phyloP scores from a whole-genome alignment of 208 protist genomes.

The Acanthamoeba culbertsoni region DNA sequence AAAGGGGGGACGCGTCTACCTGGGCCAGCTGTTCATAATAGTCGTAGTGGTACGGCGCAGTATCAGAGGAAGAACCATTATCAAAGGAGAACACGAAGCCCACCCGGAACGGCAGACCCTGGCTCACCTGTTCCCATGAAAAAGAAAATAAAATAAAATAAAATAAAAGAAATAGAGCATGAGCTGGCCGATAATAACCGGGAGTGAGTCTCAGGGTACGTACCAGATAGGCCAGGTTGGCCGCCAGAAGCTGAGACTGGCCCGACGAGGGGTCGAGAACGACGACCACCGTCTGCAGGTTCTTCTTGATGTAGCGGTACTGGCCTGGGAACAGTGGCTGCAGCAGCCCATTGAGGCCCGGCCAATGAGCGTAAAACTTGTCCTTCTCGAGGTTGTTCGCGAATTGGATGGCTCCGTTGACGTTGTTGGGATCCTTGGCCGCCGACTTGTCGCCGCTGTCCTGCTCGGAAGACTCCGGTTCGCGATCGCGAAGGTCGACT shows the following conservation, averaged over 20 bases:
- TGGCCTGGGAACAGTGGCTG: conserved; percentile 70
- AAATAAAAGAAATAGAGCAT: background rate
- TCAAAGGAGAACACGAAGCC: background rate
- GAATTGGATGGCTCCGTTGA: conserved; percentile 72
- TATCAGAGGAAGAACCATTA: no score
- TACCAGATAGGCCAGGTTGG: background rate
- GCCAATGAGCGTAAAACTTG: conserved; percentile 71
- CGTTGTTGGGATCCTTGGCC: background rate
- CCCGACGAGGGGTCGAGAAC: background rate
- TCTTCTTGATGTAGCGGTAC: conserved; percentile 79
- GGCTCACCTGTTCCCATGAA: background rate
- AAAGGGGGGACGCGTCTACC: background rate
- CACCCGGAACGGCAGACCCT: conserved; percentile 30
- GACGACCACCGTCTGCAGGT: conserved; percentile 83
- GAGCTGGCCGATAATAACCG: background rate
- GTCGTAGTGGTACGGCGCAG: background rate
- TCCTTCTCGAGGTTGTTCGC: conserved; percentile 88
- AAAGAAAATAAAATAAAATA: background rate
- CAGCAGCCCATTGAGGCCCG: conserved; percentile 16
- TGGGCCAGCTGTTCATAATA: background rate
- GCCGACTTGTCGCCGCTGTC: background rate
- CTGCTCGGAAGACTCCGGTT: background rate
- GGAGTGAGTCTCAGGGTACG: no score
- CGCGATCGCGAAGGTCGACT: conserved; percentile 5
- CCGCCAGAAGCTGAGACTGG: background rate